Evolutionary conservation across 306 rosid species (phyloP).

Genomic region (Luffa aegyptiaca): DNA sequence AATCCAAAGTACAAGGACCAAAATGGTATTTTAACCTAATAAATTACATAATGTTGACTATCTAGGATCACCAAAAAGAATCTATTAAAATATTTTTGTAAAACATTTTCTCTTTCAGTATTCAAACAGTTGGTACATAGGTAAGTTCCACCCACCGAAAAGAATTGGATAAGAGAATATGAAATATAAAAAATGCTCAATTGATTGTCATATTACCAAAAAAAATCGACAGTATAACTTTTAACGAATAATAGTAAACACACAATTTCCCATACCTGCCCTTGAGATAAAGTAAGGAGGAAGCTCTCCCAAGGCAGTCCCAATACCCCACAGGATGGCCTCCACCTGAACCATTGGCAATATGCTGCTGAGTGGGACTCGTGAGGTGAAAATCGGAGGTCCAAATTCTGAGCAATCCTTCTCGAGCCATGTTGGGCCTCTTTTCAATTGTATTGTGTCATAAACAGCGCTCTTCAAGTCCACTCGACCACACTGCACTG

Average conservation of each 20-base stretch:
- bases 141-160: background rate
- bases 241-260: constrained; percentile 1
- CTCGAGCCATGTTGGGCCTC: constrained; percentile 91
- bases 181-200: background rate
- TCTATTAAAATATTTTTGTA: background rate
- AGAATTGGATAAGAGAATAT: background rate
- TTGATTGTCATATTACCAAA: background rate
- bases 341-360: constrained; percentile 84
- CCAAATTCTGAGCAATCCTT: constrained; percentile 85
- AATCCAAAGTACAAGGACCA: no score
- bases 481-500: constrained; percentile 92
- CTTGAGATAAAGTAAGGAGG: constrained; percentile 98
- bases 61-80: background rate
- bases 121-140: background rate
- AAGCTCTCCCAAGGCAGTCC: constrained; percentile 98
- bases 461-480: constrained; percentile 89
- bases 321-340: constrained; percentile 92
- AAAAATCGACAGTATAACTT: background rate
- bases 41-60: background rate
- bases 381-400: constrained; percentile 51
- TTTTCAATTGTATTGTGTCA: constrained; percentile 81
- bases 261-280: constrained; percentile 51
- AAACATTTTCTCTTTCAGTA: background rate
- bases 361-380: constrained; percentile 78
- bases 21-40: background rate